Base-by-base conservation (phyloP, 2,329 filamentous ascomycete species). In the Orbilia ellipsospora region DNA sequence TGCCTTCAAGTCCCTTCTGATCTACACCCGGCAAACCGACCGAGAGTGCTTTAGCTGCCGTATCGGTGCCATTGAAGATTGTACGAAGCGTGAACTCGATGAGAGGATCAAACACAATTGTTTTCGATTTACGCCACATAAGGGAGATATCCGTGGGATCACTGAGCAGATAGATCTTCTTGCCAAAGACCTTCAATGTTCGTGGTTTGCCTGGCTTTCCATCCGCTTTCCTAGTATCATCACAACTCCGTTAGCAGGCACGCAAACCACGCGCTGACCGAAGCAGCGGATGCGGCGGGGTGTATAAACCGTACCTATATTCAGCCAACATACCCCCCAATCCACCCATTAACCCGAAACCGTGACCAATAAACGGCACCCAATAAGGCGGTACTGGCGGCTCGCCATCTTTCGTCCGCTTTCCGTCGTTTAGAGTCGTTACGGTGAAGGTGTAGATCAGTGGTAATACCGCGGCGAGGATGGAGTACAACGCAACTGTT, bases 101-200 rank as follows among this genome's bases (percentile, higher is more conserved):
- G 56, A 74, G 18, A 5, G 70, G 70, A 6, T 67, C 70, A 51
- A 74, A 74, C 10, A 55, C 44, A 10, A 74, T 18, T 2, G 70
- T 68, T 20, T 64, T 74, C 13, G 63, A 66, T 18, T 74, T 74
- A 5, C 70, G 70, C 62, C 63, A 74, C 70, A 74, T 64, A 20
- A 60, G 15, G 4, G 55, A 57, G 15, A 74, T 63, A 13, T 63
- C 62, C 1, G 5, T 28, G 2, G 70, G 70, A 18, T 74, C 28
- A 7, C 56, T 63, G 15, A 74, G 57, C 7, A 74, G 42, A 23
- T 74, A 74, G 2, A 74, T 74, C n/a, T 48, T 62, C 23, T 74
- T 64, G 40, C 70, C 70, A 31, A 74, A 74, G 2, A 54, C 70
- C n/a, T 57, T 3, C 4, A 74, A 23, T 3, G 70, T 74, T 2